A percentile compares a stretch with the other conserved stretches of the same genome.
Conservation (phyloP, 108 stramenopile species). For the Asterionellopsis glacialis region DNA sequence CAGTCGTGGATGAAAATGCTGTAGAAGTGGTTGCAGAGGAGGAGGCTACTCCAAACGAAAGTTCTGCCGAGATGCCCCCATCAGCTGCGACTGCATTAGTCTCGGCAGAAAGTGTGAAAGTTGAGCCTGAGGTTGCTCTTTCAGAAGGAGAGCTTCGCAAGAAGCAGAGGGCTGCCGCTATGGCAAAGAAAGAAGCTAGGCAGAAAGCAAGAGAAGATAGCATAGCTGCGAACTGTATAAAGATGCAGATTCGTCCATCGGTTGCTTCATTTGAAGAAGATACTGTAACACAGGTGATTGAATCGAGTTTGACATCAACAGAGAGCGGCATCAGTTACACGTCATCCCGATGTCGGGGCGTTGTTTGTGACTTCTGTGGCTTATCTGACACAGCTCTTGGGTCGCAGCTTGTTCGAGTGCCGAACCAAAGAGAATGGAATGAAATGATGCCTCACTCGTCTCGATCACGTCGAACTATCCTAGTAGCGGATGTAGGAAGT, state of each 20-base stretch:
- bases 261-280: slow-evolving; percentile 81
- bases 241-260: slow-evolving; percentile 55
- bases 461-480: slow-evolving; percentile 36
- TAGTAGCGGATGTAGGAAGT: slow-evolving; percentile 51
- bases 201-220: slow-evolving; percentile 67
- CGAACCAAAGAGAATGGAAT: slow-evolving; percentile 70
- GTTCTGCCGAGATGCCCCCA: neutral
- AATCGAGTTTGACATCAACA: slow-evolving; percentile 43
- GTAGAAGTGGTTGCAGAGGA: slow-evolving; percentile 38
- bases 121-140: slow-evolving; percentile 25
- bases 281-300: slow-evolving; percentile 55
- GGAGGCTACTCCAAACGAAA: slow-evolving; percentile 5
- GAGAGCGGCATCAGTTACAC: slow-evolving; percentile 41
- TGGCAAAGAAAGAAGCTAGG: slow-evolving; percentile 51
- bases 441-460: slow-evolving; percentile 51
- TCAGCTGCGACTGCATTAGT: slow-evolving; percentile 4
- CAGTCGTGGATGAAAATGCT: slow-evolving; percentile 27
- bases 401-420: slow-evolving; percentile 70
- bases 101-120: slow-evolving; percentile 8
- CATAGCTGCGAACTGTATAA: slow-evolving; percentile 58
- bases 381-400: slow-evolving; percentile 73
- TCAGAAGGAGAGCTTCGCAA: slow-evolving; percentile 42
- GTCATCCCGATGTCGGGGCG: slow-evolving; percentile 49
- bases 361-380: slow-evolving; percentile 68
- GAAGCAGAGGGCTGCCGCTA: slow-evolving; percentile 31